Base-by-base conservation (phyloP, 225 moss, liverwort and hornwort species). In the Climacium dendroides region DNA sequence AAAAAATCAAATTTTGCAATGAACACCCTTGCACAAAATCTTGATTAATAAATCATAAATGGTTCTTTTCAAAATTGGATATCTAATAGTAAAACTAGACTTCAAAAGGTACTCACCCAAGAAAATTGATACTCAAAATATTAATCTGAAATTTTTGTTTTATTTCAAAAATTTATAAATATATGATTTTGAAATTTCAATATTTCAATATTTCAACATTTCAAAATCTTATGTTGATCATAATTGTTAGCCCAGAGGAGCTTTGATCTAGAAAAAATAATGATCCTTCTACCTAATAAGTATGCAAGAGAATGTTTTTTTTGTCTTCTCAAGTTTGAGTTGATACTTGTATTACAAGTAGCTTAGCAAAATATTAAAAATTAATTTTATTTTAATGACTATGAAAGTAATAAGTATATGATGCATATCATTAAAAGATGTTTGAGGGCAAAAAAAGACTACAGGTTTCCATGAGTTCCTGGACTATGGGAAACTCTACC, bases 241-340 rank as follows among this genome's bases (percentile, higher is more conserved):
- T 25, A 11, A 35, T 11, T 37, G 3, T 10, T 55, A 14, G 55
- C n/a, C n/a, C n/a, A n/a, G n/a, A n/a, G 1, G 6, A 16, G 25
- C 3, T 13, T 7, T 3, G 11, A 13, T 34, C 2, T 37, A 10
- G 1, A 55, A n/a, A 37, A 4, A 37, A 54, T 9, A n/a, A 0
- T 16, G 25, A 54, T n/a, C 10, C 2, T 5, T 35, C 17, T 11
- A 11, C 11, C 1, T 25, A 50, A 50, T 13, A 50, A 50, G 50
- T 50, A 11, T 35, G 1, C 2, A 52, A 11, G n/a, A n/a, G 9
- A 25, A n/a, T 20, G 52, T 35, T 77, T 76, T 19, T 53, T 52
- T 9, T 0, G 15, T 11, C 15, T 24, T 53, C 2, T 54, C 1
- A 35, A n/a, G 10, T 77, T 76, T 54, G 6, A 55, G 4, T 15